phyloP scores from a whole-genome alignment of 768 basidiomycete species.

The Phanerochaete sordida region DNA sequence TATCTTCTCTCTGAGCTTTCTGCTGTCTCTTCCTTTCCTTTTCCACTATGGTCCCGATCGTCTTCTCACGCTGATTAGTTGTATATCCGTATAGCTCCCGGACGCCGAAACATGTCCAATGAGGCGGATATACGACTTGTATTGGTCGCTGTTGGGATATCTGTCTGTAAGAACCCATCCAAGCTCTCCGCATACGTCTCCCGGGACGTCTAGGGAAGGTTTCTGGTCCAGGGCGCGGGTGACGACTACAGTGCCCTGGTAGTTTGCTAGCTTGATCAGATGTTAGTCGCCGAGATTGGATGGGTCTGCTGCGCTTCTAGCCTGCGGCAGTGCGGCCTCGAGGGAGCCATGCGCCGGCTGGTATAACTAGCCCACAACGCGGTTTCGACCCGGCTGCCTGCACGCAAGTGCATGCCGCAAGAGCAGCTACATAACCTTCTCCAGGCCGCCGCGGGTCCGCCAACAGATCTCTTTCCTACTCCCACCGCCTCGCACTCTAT shows the following conservation, averaged over 20 bases:
- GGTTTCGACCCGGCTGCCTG: constrained; percentile 6
- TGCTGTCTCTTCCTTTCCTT: background rate
- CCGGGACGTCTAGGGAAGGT: too few species aligned
- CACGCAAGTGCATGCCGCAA: constrained; percentile 5
- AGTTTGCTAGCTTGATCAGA: background rate
- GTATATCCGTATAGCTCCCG: background rate
- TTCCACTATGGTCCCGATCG: background rate
- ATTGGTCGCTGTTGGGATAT: too few species aligned
- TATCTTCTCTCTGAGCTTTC: constrained; percentile 22
- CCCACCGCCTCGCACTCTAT: constrained; percentile 4
- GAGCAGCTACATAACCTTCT: constrained; percentile 9
- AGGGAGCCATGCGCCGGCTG: constrained; percentile 6
- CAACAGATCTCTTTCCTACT: background rate
- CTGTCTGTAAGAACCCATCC: too few species aligned
- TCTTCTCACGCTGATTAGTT: background rate
- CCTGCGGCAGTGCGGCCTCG: constrained; percentile 8
- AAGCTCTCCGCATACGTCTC: too few species aligned
- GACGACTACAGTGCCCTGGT: background rate
- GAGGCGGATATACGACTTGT: background rate
- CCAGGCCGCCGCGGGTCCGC: background rate
- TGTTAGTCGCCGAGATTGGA: constrained; percentile 1
- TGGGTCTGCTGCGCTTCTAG: constrained; percentile 3
- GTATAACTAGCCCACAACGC: constrained; percentile 1
- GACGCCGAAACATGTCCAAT: background rate
- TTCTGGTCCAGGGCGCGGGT: background rate